These are phyloP conservation scores for Cladorrhinum sp. DNA, from an alignment of 2,329 filamentous ascomycete species.

Conservation along the genomic window DNA sequence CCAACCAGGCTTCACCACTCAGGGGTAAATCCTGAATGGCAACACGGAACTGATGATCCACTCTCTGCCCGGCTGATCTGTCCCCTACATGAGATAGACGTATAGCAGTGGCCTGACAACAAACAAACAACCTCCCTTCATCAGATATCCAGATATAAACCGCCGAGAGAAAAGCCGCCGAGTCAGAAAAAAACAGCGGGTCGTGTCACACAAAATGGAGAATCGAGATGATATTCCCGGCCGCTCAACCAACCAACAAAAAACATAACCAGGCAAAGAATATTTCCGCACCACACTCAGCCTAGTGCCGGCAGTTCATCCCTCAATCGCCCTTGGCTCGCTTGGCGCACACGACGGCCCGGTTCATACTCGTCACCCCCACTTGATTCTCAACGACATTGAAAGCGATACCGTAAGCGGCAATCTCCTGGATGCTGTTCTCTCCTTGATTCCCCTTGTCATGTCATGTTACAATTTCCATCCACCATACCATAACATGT, in stretches of 20 bases:
- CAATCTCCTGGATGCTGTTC: too few species aligned
- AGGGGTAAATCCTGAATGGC: too few species aligned
- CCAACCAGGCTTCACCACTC: too few species aligned
- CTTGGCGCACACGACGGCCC: background rate
- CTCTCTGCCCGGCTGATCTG: too few species aligned
- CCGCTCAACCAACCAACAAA: background rate
- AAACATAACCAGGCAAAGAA: too few species aligned
- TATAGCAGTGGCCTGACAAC: background rate
- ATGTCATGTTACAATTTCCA: too few species aligned
- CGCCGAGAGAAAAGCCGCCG: background rate
- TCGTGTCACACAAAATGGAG: background rate
- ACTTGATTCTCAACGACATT: background rate
- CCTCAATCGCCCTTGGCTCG: background rate
- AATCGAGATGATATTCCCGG: background rate
- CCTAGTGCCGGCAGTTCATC: background rate
- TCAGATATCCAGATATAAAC: background rate
- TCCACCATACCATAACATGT: too few species aligned
- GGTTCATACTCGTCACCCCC: background rate
- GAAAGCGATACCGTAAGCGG: background rate
- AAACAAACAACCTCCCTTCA: background rate
- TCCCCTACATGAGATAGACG: too few species aligned
- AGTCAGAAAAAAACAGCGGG: background rate
- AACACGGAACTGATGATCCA: too few species aligned
- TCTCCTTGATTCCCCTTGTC: too few species aligned
- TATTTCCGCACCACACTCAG: too few species aligned